Evolutionary conservation across 495 filamentous ascomycete species (phyloP).

Genomic region (Aspergillus bridgeri): DNA sequence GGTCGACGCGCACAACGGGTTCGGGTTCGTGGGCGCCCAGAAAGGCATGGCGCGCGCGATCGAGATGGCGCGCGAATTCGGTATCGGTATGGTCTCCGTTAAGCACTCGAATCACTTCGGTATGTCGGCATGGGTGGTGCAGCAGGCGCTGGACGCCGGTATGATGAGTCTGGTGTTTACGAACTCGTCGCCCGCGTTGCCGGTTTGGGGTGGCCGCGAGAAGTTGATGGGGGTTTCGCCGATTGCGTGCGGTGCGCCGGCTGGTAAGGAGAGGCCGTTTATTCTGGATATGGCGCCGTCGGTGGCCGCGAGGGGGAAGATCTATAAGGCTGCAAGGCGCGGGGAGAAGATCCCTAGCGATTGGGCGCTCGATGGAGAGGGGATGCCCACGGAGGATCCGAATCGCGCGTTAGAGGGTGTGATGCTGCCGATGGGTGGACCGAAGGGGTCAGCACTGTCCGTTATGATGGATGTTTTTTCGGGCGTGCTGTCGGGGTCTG

Average conservation of each 20-base stretch:
- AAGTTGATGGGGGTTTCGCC: slow-evolving; percentile 75
- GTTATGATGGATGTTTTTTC: slow-evolving; percentile 88
- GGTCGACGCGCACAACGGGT: slow-evolving; percentile 69
- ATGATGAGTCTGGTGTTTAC: slow-evolving; percentile 80
- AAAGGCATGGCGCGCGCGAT: slow-evolving; percentile 61
- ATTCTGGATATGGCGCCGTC: slow-evolving; percentile 78
- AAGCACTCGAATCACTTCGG: slow-evolving; percentile 79
- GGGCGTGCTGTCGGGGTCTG: slow-evolving; percentile 65
- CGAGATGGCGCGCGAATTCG: slow-evolving; percentile 59
- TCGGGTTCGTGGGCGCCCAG: slow-evolving; percentile 67
- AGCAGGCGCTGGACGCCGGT: slow-evolving; percentile 65
- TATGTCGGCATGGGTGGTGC: slow-evolving; percentile 75
- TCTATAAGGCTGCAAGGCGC: slow-evolving; percentile 67
- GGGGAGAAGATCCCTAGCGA: slow-evolving; percentile 70
- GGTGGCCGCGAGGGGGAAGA: slow-evolving; percentile 70
- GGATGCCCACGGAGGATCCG: slow-evolving; percentile 65
- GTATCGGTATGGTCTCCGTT: slow-evolving; percentile 69
- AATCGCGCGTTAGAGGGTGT: slow-evolving; percentile 61
- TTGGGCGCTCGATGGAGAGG: slow-evolving; percentile 73
- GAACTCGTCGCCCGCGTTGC: slow-evolving; percentile 71
- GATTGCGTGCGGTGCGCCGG: slow-evolving; percentile 72
- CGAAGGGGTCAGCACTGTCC: slow-evolving; percentile 67
- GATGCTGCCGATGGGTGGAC: slow-evolving; percentile 78
- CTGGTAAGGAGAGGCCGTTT: slow-evolving; percentile 53
- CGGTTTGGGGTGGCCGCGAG: slow-evolving; percentile 64